Base-by-base conservation (phyloP, 169 alveolate genomes). In the Plasmodium gaboni region DNA sequence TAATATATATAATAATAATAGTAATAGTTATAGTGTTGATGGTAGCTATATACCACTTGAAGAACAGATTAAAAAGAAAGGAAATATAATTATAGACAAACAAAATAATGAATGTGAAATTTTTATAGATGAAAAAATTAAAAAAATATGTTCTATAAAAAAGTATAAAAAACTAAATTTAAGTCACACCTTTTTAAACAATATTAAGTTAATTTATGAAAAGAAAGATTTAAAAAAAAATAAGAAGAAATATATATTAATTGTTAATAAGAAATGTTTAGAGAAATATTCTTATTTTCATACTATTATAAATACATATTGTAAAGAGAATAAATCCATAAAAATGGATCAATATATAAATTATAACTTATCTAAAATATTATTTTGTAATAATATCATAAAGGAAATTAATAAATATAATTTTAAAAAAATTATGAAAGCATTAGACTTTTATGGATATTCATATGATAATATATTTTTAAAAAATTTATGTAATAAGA, bases 391-490 rank as follows among this genome's bases (percentile, higher is more conserved):
- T 24, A 69, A 78, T 22, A 78, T 78, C 5, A 67, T 78, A 50
- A 42, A 78, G 32, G 38, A 65, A 19, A 78, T 78, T 13, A 78
- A 32, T 69, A 68, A 26, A 78, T 42, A 13, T 0, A 78, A 78
- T 57, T 78, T 78, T 69, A 78, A 78, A 55, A 48, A 55, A 15
- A 59, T 78, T 78, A 65, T 78, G 74, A 65, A 64, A 17, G 48
- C 89, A 50, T 59, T 78, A 55, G 89, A 78, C 2, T 78, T 78
- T 65, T 78, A 78, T 69, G 89, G 89, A 6, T 78, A 78, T 65
- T 22, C 67, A 5, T 78, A 78, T 42, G 68, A 78, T 46, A 64
- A 51, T 78, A 63, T 59, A n/a, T 78, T 78, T 78, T 78, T 78
- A 65, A 78, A 78, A 64, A 78, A 69, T 28, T 32, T 78, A 7